A percentile compares a stretch with the other conserved stretches of the same genome.
phyloP scores from a whole-genome alignment of 352 stramenopile species.

The Plasmopara muralis region DNA sequence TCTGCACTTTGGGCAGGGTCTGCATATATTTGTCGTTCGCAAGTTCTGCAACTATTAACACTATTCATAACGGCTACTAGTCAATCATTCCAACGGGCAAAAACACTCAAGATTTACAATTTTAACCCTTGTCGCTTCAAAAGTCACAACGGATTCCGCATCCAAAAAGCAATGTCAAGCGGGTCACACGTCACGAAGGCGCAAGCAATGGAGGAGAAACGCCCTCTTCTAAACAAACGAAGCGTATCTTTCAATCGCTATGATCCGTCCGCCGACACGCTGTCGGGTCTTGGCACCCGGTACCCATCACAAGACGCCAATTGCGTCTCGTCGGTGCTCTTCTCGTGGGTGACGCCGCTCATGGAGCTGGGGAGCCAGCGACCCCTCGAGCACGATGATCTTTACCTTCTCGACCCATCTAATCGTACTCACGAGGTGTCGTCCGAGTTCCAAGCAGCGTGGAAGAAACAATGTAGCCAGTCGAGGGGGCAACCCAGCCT shows the following conservation, averaged over 20 bases:
- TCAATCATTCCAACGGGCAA: too few relatives aligned
- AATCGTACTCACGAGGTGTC: conserved; percentile 40
- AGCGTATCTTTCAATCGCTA: conserved; percentile 19
- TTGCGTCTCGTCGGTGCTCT: conserved; percentile 49
- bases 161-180: conserved; percentile 9
- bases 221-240: conserved; percentile 21
- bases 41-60: too few relatives aligned
- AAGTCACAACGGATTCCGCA: too few relatives aligned
- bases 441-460: conserved; percentile 36
- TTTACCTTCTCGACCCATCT: conserved; percentile 56
- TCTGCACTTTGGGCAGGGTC: too few relatives aligned
- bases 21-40: too few relatives aligned
- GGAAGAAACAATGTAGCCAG: conserved; percentile 26
- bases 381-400: conserved; percentile 55
- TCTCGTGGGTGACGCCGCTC: conserved; percentile 71
- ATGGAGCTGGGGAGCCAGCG: conserved; percentile 66
- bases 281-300: conserved; percentile 34
- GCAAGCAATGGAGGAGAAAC: conserved; percentile 19
- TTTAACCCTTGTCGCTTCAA: too few relatives aligned
- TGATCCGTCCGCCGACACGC: background rate
- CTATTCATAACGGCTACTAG: too few relatives aligned
- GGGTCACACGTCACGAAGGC: conserved; percentile 22
- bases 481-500: conserved; percentile 31
- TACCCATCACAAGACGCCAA: conserved; percentile 53
- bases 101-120: too few relatives aligned